Evolutionary conservation across 331 rosid species (phyloP), one percentile per base, ranked within the genome.

Genomic region (Pyrus hybrid): DNA sequence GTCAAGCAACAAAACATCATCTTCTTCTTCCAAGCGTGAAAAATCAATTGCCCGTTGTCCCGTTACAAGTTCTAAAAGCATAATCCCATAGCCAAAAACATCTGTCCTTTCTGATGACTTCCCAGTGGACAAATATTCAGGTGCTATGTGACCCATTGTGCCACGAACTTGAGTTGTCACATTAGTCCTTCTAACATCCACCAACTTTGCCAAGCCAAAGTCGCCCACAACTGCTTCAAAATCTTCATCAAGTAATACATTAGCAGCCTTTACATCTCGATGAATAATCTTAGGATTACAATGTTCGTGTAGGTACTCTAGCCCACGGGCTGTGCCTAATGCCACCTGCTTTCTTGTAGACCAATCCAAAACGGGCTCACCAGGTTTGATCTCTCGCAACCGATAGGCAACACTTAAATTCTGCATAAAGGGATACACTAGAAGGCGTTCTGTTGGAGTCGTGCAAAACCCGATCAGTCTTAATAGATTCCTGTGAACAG

Each of bases 91-190:
- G 28, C 97, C 97, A 76, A 93, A 93, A 83, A 93, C 97, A 76
- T 93, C 98, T 5, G 97, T 93, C 87, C 93, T 91, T 78, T 88
- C 97, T 13, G 96, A 93, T 57, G 98, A 89, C 80, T 91, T 91
- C 77, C 98, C 98, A 4, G 97, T 93, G 32, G 98, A 89, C 88
- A 93, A 72, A 84, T 93, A 93, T 75, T 93, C 98, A n/a, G 97
- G 97, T 78, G 98, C 97, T 80, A 93, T 89, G 85, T 93, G 96
- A 76, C 98, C 97, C 97, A 91, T 93, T 61, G 97, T 93, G 76
- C 97, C 98, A 37, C 98, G 94, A 84, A 91, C 90, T 86, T 93
- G 96, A 76, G 98, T 93, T 62, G 98, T 93, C 81, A 91, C 98
- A 14, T 85, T 88, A 64, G 98, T 89, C 83, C 85, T 88, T 64